phyloP scores from a whole-genome alignment of 2,329 filamentous ascomycete genomes.

The Akanthomyces uredinophilus region DNA sequence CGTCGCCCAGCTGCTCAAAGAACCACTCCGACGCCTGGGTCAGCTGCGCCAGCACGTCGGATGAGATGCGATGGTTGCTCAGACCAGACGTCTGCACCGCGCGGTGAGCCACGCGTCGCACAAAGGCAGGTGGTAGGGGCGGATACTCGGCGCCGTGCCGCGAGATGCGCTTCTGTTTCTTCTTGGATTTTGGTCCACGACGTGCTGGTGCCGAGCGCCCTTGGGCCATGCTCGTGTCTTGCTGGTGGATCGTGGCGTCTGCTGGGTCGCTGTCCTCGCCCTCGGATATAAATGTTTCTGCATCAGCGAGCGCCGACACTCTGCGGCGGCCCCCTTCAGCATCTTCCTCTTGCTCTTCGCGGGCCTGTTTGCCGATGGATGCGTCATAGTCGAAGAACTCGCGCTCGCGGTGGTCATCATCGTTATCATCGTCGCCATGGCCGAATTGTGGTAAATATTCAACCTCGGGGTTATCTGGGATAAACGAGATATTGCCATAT shows the following conservation, averaged over 20 bases:
- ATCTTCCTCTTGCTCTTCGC: background rate
- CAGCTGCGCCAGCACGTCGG: constrained; percentile 69
- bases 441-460: background rate
- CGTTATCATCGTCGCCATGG: background rate
- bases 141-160: constrained; percentile 71
- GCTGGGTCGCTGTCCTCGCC: constrained; percentile 14
- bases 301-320: background rate
- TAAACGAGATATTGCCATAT: constrained; percentile 14
- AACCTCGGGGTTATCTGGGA: constrained; percentile 18
- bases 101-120: constrained; percentile 68
- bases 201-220: constrained; percentile 1
- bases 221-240: constrained; percentile 7
- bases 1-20: constrained; percentile 80
- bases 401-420: background rate
- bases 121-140: constrained; percentile 64
- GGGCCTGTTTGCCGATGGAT: background rate
- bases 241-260: background rate
- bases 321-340: constrained; percentile 3
- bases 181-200: constrained; percentile 21
- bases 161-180: constrained; percentile 49
- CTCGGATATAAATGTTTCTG: background rate
- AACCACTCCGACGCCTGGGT: constrained; percentile 85
- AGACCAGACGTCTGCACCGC: constrained; percentile 63
- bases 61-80: constrained; percentile 63
- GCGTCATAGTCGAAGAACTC: constrained; percentile 1